These are phyloP conservation scores for Francoa sonchifolia DNA, from an alignment of 441 rosid species.

Conservation along the genomic window DNA sequence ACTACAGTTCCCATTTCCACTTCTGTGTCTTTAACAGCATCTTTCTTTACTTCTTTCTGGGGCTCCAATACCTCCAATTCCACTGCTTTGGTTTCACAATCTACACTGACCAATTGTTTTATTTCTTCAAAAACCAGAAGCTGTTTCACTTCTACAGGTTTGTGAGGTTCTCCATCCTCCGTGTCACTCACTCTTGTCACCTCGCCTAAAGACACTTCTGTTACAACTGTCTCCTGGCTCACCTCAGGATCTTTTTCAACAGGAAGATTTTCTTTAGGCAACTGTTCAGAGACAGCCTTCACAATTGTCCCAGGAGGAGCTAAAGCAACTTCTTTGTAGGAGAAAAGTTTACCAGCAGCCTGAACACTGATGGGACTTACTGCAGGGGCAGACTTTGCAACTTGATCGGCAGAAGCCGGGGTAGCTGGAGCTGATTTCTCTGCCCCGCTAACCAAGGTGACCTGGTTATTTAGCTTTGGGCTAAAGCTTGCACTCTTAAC, in stretches of 20 bases:
- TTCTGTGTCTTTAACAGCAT: constrained; percentile 15
- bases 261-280: constrained; percentile 36
- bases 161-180: constrained; percentile 24
- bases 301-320: constrained; percentile 96
- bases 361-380: constrained; percentile 50
- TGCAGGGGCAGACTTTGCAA: constrained; percentile 34
- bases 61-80: constrained; percentile 18
- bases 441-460: constrained; percentile 25
- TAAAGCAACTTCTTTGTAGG: constrained; percentile 98
- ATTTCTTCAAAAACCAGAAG: constrained; percentile 19
- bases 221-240: constrained; percentile 26
- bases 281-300: constrained; percentile 69
- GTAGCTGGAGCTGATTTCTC: constrained; percentile 48
- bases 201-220: constrained; percentile 17
- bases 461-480: constrained; percentile 37
- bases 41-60: constrained; percentile 15
- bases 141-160: constrained; percentile 23
- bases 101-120: constrained; percentile 18
- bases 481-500: constrained; percentile 69
- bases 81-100: constrained; percentile 19
- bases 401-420: constrained; percentile 45
- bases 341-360: constrained; percentile 81
- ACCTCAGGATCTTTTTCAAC: constrained; percentile 21
- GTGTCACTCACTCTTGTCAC: constrained; percentile 15
- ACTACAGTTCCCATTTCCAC: constrained; percentile 19